Percentiles rank a stretch among this genome's conserved stretches.
These are phyloP conservation scores for Ceratocystis eucalypticola DNA, from an alignment of 2,329 filamentous ascomycete genomes.

Conservation along the genomic window DNA sequence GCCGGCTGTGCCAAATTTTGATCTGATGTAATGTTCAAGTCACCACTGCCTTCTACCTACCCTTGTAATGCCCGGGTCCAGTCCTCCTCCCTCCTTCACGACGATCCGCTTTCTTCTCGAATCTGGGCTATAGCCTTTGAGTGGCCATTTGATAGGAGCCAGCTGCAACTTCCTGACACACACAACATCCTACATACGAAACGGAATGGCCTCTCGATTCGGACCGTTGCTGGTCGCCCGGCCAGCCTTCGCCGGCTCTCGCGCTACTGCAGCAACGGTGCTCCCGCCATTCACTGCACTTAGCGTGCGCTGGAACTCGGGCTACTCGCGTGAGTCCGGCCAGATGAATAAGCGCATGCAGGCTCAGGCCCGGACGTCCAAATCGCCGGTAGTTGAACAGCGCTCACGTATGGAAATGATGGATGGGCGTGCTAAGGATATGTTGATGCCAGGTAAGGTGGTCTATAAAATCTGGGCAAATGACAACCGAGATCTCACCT, in stretches of 20 bases:
- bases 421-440: conserved; percentile 15
- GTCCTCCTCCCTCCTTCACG: neutral
- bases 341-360: conserved; percentile 10
- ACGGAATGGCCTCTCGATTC: conserved; percentile 11
- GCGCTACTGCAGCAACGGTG: neutral
- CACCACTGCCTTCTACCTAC: neutral
- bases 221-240: conserved; percentile 1
- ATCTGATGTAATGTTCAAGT: conserved; percentile 13
- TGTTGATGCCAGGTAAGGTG: conserved; percentile 15
- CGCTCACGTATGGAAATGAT: neutral
- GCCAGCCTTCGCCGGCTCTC: conserved; percentile 2
- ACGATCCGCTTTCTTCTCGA: neutral
- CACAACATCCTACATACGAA: neutral
- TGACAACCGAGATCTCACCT: neutral
- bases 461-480: neutral
- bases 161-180: neutral
- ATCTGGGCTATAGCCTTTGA: neutral
- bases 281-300: neutral
- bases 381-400: conserved; percentile 12
- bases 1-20: conserved; percentile 12
- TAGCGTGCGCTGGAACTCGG: neutral
- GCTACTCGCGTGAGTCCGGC: neutral
- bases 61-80: neutral
- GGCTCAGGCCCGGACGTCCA: conserved; percentile 10
- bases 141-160: neutral